Evolutionary conservation across 2,329 filamentous ascomycete genomes (phyloP), one percentile per base, ranked within the genome.

Genomic region (Fusarium sp.): DNA sequence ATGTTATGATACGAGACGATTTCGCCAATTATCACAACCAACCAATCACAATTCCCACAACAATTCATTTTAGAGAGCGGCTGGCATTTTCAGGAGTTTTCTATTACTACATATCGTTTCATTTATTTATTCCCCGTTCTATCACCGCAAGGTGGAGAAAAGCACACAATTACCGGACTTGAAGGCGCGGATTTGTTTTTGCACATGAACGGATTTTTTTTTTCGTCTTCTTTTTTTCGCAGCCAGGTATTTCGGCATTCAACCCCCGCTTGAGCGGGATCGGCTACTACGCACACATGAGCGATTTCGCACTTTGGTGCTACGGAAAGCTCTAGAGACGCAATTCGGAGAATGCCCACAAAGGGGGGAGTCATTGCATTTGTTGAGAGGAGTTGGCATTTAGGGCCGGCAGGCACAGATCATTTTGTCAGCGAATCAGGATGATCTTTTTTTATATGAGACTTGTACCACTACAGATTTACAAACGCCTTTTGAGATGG

Each of bases 61-160:
- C 25, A 33, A 23, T 36, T 60, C 48, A 65, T 68, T 62, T 56
- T 66, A 68, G 64, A 65, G 38, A 69, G 65, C 65, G 62, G 53
- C 42, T 51, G 51, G 63, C 67, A 69, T 66, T 60, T 65, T 57
- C 60, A 59, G 62, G 67, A 66, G 65, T 68, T 68, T 60, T 19
- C 49, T 52, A 27, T 61, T 49, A 61, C 49, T 35, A 63, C 53
- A 56, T 53, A 54, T 61, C 53, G 33, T 57, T 51, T 54, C 29
- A 9, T 49, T 62, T 57, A 42, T 39, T 46, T 54, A 65, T 63
- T 61, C 47, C 61, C 56, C 56, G 39, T 61, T 64, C 50, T 54
- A 37, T 59, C 53, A 58, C 61, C 61, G 46, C 60, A 4, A 35
- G 52, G 61, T 64, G 49, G 55, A 46, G 58, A 65, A 39, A 66